These are phyloP conservation scores for Calocybe gangraenosa DNA, from an alignment of 768 basidiomycete species.

Conservation along the genomic window DNA sequence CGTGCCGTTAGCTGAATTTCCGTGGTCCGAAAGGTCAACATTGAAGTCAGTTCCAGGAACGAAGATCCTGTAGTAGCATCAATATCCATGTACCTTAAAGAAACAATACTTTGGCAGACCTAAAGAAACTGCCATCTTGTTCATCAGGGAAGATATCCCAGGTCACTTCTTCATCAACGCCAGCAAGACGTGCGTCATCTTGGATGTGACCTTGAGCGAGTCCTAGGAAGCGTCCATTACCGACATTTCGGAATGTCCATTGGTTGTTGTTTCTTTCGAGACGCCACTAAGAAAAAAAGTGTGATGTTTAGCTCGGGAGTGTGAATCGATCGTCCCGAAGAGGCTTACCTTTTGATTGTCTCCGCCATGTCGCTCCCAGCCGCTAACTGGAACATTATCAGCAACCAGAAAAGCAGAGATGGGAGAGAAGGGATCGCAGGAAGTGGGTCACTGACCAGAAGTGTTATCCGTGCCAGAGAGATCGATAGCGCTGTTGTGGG, in stretches of 20 bases:
- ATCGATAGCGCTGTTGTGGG: slow-evolving; percentile 38
- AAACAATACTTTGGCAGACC: slow-evolving; percentile 10
- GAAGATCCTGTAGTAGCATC: slow-evolving; percentile 27
- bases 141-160: slow-evolving; percentile 22
- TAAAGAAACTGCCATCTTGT: slow-evolving; percentile 10
- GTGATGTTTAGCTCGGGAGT: no score
- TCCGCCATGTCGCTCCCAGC: slow-evolving; percentile 32
- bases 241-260: slow-evolving; percentile 18
- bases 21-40: slow-evolving; percentile 39
- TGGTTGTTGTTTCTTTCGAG: slow-evolving; percentile 9
- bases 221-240: slow-evolving; percentile 16
- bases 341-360: slow-evolving; percentile 41
- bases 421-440: no score
- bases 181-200: slow-evolving; percentile 11
- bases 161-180: slow-evolving; percentile 8
- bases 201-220: slow-evolving; percentile 2
- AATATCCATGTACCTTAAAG: not conserved
- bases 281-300: slow-evolving; percentile 15
- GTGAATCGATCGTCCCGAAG: no score
- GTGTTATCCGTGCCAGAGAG: slow-evolving; percentile 42
- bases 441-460: no score
- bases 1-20: slow-evolving; percentile 37
- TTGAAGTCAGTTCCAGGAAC: slow-evolving; percentile 22
- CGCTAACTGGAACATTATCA: slow-evolving; percentile 31
- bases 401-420: no score